phyloP scores from a whole-genome alignment of 139 green algal genomes.

The Micromonas commoda region DNA sequence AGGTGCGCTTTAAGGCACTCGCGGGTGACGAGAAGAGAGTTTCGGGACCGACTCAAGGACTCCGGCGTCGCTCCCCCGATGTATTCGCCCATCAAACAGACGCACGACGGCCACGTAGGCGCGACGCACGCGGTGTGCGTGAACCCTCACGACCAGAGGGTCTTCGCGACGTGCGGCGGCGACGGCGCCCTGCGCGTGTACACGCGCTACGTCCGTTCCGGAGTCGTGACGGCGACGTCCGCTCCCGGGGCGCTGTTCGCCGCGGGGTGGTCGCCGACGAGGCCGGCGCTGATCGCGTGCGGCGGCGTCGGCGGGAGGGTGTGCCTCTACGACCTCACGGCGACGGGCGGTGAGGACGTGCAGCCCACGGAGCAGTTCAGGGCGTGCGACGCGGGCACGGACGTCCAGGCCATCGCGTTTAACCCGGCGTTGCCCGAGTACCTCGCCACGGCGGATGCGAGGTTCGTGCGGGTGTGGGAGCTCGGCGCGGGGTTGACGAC shows the following conservation, averaged over 20 bases:
- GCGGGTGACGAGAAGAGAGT: not conserved
- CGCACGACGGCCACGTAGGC: slow-evolving; percentile 42
- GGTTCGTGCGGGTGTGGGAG: slow-evolving; percentile 14
- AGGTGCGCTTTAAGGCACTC: not conserved
- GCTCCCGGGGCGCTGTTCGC: slow-evolving; percentile 37
- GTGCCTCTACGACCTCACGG: slow-evolving; percentile 57
- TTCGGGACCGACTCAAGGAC: no score
- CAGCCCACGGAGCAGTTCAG: slow-evolving; percentile 1
- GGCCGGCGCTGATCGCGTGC: slow-evolving; percentile 55
- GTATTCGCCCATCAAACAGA: slow-evolving; percentile 37
- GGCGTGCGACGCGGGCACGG: not conserved
- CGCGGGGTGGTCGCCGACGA: slow-evolving; percentile 47
- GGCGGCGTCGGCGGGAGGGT: slow-evolving; percentile 33
- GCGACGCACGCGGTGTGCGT: slow-evolving; percentile 45
- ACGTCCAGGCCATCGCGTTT: slow-evolving; percentile 48
- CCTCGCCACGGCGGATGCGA: slow-evolving; percentile 43
- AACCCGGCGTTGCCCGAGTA: slow-evolving; percentile 42
- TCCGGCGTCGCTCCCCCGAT: not conserved
- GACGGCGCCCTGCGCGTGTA: slow-evolving; percentile 52
- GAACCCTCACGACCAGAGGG: slow-evolving; percentile 42
- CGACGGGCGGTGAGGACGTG: not conserved
- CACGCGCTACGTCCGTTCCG: slow-evolving; percentile 38
- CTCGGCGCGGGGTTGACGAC: not conserved
- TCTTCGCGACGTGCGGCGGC: slow-evolving; percentile 35
- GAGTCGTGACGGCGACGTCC: slow-evolving; percentile 48